Evolutionary conservation across 176 grass and related monocot genomes (phyloP), one percentile per base, ranked within the genome.

Genomic region (Paspalum notatum): DNA sequence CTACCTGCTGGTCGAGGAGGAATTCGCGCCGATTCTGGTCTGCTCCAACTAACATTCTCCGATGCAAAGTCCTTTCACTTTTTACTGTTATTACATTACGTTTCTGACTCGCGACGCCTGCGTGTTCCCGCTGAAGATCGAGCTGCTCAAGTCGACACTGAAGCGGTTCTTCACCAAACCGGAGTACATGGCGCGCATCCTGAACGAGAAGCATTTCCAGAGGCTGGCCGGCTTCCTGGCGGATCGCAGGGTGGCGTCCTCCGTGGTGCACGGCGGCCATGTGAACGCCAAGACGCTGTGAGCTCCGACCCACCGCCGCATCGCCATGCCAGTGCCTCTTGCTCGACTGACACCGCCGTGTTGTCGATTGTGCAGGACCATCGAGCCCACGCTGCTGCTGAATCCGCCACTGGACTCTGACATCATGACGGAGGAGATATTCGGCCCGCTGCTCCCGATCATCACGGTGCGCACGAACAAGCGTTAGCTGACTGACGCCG

Each of bases 361-460:
- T 32, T 32, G 2, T 32, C 32, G 32, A 78, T 38, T 65, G 18
- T 68, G 82, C 74, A 98, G 96, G 90, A 85, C 47, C 61, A 85
- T 98, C 25, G 90, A 90, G 56, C 96, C 92, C 20, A 95, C 92
- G 15, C 71, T 98, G 44, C 43, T 98, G 86, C 49, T 93, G 47
- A 82, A 98, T 24, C 88, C 91, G 17, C 90, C 95, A 5, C 44
- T 89, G 2, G 95, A 98, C 61, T 88, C 88, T 16, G 86, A 93
- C 15, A 88, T 98, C 73, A 93, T 95, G 92, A 95, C 52, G 14
- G 90, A 91, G 69, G 92, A 95, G 75, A 93, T 98, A 45, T 98
- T 95, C 49, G 92, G 90, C 41, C 92, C 95, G 3, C 71, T 98
- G 62, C 90, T 95, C 79, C 92, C 92, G 0, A 89, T 95, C 60